Conservation (phyloP, 106 monocot genomes). For the Dendrobium chrysotoxum region DNA sequence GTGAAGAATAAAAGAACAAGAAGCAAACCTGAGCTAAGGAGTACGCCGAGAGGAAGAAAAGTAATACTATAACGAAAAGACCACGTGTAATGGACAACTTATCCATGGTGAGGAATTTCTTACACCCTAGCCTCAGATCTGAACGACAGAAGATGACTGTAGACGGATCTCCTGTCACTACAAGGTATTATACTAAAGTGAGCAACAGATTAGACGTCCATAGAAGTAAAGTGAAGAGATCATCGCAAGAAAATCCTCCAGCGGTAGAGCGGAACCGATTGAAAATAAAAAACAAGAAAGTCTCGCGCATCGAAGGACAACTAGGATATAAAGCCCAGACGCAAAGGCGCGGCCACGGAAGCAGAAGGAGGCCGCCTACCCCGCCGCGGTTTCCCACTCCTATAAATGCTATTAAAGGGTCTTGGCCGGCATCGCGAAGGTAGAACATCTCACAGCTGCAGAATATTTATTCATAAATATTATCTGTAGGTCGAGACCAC, state of each 20-base stretch:
- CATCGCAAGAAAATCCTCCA: background rate
- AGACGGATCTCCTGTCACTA: background rate
- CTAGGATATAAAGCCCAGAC: background rate
- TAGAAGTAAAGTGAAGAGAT: background rate
- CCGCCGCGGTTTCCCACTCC: background rate
- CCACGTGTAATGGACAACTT: background rate
- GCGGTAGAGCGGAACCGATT: background rate
- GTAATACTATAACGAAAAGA: background rate
- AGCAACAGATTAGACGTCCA: background rate
- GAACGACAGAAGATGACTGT: background rate
- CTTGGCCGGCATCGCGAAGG: no score
- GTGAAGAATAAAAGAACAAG: background rate
- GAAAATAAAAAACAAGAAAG: background rate
- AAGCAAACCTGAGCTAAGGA: background rate
- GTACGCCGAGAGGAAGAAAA: background rate
- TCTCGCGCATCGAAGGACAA: background rate
- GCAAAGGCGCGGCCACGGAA: background rate
- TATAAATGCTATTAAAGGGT: background rate
- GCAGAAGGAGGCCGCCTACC: background rate
- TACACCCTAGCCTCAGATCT: background rate
- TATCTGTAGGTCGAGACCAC: no score
- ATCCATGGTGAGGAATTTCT: background rate
- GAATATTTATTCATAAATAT: no score
- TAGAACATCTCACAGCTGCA: no score
- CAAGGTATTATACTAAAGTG: background rate